Conservation (phyloP, 257 asterid species). For the Petunia axillaris region DNA sequence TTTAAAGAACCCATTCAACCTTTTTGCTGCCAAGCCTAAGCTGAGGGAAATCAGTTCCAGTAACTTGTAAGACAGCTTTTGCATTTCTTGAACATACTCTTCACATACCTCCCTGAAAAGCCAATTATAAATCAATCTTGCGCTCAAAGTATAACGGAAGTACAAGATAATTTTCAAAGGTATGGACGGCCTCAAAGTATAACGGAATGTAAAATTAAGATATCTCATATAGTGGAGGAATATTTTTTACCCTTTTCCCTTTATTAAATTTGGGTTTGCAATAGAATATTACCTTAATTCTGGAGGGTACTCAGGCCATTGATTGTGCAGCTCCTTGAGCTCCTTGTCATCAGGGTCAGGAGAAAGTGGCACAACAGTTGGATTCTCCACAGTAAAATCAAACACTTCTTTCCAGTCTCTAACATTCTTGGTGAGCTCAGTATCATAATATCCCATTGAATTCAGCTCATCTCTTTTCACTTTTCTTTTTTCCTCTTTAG, state of each 20-base stretch:
- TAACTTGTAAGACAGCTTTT: slow-evolving; percentile 52
- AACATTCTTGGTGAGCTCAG: slow-evolving; percentile 67
- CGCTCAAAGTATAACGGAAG: background rate
- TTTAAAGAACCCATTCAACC: slow-evolving; percentile 54
- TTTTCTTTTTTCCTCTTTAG: slow-evolving; percentile 63
- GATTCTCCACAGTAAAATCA: slow-evolving; percentile 55
- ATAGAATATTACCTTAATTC: slow-evolving; percentile 42
- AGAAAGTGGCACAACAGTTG: slow-evolving; percentile 49
- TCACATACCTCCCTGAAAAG: slow-evolving; percentile 59
- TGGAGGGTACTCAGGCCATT: slow-evolving; percentile 64
- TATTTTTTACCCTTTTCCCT: background rate
- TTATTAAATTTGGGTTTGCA: background rate
- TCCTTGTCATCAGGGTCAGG: slow-evolving; percentile 52
- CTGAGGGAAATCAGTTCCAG: slow-evolving; percentile 59
- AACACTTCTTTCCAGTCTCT: slow-evolving; percentile 85
- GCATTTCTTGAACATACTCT: slow-evolving; percentile 55
- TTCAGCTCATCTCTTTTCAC: slow-evolving; percentile 52
- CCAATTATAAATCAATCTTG: background rate
- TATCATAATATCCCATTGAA: slow-evolving; percentile 60
- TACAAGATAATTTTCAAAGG: background rate
- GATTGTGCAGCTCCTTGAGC: slow-evolving; percentile 40
- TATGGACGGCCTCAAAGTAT: background rate
- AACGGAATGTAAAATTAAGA: background rate
- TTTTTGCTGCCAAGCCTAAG: slow-evolving; percentile 53
- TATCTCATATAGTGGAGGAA: background rate